Conservation (phyloP, 495 filamentous ascomycete genomes). For the Penicillium macrosclerotiorum region DNA sequence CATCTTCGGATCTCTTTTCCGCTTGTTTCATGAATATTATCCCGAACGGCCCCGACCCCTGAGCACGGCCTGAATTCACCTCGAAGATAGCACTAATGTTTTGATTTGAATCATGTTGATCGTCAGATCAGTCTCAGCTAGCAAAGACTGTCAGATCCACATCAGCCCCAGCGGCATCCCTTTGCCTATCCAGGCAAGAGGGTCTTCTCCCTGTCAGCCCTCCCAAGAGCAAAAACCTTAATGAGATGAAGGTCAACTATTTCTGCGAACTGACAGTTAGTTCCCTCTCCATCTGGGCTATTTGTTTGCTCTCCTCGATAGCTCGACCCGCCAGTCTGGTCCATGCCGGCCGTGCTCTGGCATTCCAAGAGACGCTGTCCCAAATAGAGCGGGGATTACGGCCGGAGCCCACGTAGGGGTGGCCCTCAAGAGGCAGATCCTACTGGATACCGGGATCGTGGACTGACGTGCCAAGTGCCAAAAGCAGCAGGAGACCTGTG, state of each 20-base stretch:
- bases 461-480: constrained; percentile 13
- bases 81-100: not conserved
- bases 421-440: not conserved
- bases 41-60: no score
- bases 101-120: not conserved
- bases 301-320: not conserved
- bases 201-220: not conserved
- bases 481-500: constrained; percentile 4
- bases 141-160: constrained; percentile 2
- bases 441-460: constrained; percentile 8
- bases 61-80: not conserved
- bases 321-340: constrained; percentile 6
- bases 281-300: not conserved
- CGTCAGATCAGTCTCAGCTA: not conserved
- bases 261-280: constrained; percentile 14
- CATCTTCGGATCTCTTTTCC: no score
- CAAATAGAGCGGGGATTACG: no score
- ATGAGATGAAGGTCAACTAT: not conserved
- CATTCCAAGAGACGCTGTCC: not conserved
- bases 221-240: constrained; percentile 7
- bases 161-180: not conserved
- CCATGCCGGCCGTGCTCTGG: constrained; percentile 7
- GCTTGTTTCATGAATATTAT: no score
- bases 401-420: not conserved
- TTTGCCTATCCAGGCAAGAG: constrained; percentile 4